phyloP scores from a whole-genome alignment of 2,329 filamentous ascomycete genomes.

The Alternaria novae-zelandiae region DNA sequence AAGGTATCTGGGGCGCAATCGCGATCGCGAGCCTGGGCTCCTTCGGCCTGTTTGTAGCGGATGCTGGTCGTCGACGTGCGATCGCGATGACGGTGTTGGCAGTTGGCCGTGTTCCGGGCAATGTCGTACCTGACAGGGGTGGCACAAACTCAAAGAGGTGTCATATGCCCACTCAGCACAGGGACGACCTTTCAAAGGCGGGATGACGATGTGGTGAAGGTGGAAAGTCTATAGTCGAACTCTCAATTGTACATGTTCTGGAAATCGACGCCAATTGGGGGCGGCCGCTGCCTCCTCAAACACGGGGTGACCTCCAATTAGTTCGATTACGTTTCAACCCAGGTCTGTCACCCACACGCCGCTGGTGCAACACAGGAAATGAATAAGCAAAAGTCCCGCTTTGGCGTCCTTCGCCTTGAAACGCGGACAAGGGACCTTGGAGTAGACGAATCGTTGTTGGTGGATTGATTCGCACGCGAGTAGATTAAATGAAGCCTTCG shows the following conservation, averaged over 20 bases:
- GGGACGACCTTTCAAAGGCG: constrained; percentile 2
- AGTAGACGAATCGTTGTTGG: constrained; percentile 1
- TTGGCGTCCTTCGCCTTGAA: constrained; percentile 18
- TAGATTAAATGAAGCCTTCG: constrained; percentile 14
- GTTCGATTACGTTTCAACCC: constrained; percentile 24
- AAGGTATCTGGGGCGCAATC: constrained; percentile 8
- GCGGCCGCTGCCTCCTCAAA: constrained; percentile 26
- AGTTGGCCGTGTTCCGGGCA: constrained; percentile 15
- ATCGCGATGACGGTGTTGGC: not conserved
- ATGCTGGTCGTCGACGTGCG: constrained; percentile 10
- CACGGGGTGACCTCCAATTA: constrained; percentile 18
- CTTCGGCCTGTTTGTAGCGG: constrained; percentile 19
- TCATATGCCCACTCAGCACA: constrained; percentile 10
- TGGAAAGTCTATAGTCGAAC: constrained; percentile 14
- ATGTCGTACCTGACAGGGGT: constrained; percentile 30
- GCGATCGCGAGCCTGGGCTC: constrained; percentile 3
- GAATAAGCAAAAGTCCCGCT: constrained; percentile 18
- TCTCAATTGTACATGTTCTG: not conserved
- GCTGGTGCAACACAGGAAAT: constrained; percentile 11
- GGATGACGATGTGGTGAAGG: constrained; percentile 13
- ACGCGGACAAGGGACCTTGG: constrained; percentile 10
- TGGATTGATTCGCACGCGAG: constrained; percentile 8
- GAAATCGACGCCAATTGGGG: constrained; percentile 30
- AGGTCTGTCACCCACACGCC: constrained; percentile 15
- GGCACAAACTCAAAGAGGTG: constrained; percentile 24